These are phyloP conservation scores for Paraconiothyrium brasiliense DNA, from an alignment of 2,329 filamentous ascomycete species.

Conservation along the genomic window DNA sequence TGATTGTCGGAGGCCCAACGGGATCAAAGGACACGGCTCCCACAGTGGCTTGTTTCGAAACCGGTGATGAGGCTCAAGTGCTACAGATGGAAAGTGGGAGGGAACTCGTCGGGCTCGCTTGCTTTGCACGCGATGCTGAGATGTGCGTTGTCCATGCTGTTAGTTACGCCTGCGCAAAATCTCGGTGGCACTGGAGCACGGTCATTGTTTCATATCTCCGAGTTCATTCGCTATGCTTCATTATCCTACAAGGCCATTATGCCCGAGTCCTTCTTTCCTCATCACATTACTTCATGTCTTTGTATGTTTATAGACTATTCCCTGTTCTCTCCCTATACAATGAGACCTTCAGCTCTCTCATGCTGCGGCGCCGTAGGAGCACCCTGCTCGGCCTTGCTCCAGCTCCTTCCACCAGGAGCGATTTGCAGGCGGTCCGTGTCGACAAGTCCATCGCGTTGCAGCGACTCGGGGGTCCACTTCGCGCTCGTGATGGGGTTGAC, in stretches of 20 bases:
- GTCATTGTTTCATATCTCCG: slow-evolving; percentile 10
- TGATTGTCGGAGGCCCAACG: slow-evolving; percentile 9
- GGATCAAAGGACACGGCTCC: background rate
- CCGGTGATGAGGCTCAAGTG: background rate
- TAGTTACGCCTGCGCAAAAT: background rate
- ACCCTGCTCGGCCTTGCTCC: slow-evolving; percentile 45
- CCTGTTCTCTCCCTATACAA: background rate
- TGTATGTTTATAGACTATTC: background rate
- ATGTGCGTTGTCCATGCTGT: background rate
- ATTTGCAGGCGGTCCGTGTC: slow-evolving; percentile 44
- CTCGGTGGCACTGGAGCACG: background rate
- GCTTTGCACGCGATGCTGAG: slow-evolving; percentile 4
- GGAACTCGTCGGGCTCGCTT: slow-evolving; percentile 1
- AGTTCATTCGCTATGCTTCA: slow-evolving; percentile 1
- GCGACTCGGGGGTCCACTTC: slow-evolving; percentile 56
- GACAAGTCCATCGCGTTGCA: slow-evolving; percentile 44
- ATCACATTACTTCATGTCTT: background rate
- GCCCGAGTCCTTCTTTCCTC: background rate
- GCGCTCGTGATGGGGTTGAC: slow-evolving; percentile 72
- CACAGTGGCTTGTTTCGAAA: background rate
- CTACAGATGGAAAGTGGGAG: background rate
- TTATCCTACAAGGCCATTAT: slow-evolving; percentile 1
- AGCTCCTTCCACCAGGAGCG: slow-evolving; percentile 43
- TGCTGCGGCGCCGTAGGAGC: slow-evolving; percentile 8
- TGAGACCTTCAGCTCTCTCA: slow-evolving; percentile 3